A percentile compares a stretch with the other conserved stretches of the same genome.
phyloP scores from a whole-genome alignment of 441 rosid genomes.

The Metrosideros polymorpha region DNA sequence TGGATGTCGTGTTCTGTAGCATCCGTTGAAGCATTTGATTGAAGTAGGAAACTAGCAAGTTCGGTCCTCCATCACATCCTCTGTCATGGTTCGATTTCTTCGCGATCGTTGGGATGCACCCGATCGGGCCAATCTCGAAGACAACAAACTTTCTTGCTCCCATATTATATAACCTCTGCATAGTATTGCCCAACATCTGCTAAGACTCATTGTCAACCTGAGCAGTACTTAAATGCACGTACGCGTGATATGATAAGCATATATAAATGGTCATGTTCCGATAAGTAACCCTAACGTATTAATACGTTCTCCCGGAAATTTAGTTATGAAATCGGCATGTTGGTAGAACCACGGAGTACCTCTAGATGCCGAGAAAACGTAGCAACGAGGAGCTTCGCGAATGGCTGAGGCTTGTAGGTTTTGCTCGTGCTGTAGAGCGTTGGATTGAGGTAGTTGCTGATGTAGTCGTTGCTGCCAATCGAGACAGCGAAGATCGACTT shows the following conservation, averaged over 20 bases:
- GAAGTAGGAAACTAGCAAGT: slow-evolving; percentile 18
- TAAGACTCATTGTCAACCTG: background rate
- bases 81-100: slow-evolving; percentile 8
- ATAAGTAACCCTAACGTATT: background rate
- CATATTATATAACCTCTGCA: slow-evolving; percentile 19
- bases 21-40: slow-evolving; percentile 17
- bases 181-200: background rate
- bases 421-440: background rate
- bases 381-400: slow-evolving; percentile 14
- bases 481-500: slow-evolving; percentile 21
- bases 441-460: slow-evolving; percentile 10
- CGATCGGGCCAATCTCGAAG: slow-evolving; percentile 37
- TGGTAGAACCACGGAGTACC: background rate
- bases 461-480: slow-evolving; percentile 33
- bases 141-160: slow-evolving; percentile 33
- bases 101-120: slow-evolving; percentile 30
- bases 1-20: slow-evolving; percentile 19
- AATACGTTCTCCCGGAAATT: background rate
- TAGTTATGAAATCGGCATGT: background rate
- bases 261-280: background rate
- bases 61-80: slow-evolving; percentile 20
- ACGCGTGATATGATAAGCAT: background rate
- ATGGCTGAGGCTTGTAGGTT: slow-evolving; percentile 5
- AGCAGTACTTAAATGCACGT: background rate
- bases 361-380: background rate